Percentiles rank a stretch among this genome's conserved stretches.
Conservation (phyloP, 2,329 filamentous ascomycete genomes). For the Penicillium sp. region DNA sequence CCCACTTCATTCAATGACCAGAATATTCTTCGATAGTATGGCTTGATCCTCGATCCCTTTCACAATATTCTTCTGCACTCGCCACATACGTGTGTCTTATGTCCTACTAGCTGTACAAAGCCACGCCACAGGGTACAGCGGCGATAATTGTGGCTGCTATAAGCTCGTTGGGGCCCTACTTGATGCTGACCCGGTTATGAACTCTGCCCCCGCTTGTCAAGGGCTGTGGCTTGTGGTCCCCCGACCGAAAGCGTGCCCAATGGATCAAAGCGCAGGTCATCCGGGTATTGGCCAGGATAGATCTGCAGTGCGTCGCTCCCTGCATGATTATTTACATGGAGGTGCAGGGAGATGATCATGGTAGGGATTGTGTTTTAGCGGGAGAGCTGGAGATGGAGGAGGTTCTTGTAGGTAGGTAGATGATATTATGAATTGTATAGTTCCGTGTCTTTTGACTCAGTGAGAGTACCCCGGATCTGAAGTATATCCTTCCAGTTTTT, state of each 20-base stretch:
- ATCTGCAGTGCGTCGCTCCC: constrained; percentile 27
- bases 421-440: neutral
- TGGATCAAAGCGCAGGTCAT: constrained; percentile 30
- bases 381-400: neutral
- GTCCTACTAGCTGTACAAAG: too few relatives aligned
- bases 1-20: neutral
- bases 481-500: neutral
- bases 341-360: constrained; percentile 5
- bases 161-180: neutral
- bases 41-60: too few relatives aligned
- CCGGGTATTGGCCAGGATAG: constrained; percentile 9
- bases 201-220: neutral
- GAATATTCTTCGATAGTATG: neutral
- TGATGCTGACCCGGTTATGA: neutral
- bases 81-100: neutral
- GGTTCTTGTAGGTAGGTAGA: neutral
- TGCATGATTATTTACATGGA: constrained; percentile 24
- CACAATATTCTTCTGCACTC: too few relatives aligned
- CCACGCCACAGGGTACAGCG: neutral
- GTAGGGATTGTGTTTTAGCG: neutral
- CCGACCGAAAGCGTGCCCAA: constrained; percentile 25
- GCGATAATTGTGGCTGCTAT: neutral
- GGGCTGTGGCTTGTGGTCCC: neutral
- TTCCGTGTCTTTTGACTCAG: neutral
- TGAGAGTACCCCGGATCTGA: neutral